Conservation (phyloP, 441 rosid genomes). For the Bruguiera hainesii region DNA sequence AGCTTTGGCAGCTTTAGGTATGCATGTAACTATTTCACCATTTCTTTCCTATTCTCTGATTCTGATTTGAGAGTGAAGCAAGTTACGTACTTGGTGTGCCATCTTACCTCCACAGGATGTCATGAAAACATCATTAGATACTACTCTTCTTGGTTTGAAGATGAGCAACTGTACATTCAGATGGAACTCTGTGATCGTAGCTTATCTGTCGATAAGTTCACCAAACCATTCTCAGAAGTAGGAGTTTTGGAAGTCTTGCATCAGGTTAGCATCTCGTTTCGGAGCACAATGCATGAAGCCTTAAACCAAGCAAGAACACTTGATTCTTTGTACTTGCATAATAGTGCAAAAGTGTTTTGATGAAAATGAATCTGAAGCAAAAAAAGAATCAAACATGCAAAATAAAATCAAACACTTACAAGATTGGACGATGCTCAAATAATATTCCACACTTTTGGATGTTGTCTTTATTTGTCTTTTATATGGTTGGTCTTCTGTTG, state of each 20-base stretch:
- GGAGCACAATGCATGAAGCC: conserved; percentile 6
- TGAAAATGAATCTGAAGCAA: no score
- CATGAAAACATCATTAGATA: conserved; percentile 81
- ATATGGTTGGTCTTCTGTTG: no score
- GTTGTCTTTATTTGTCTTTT: no score
- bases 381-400: no score
- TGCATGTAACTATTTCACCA: neutral
- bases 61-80: neutral
- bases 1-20: conserved; percentile 92
- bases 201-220: conserved; percentile 50
- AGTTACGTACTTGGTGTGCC: conserved; percentile 6
- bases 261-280: conserved; percentile 48
- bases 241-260: conserved; percentile 54
- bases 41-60: conserved; percentile 6
- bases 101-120: conserved; percentile 44
- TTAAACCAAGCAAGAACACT: neutral
- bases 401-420: no score
- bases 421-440: no score
- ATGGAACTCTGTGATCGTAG: conserved; percentile 88
- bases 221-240: conserved; percentile 44
- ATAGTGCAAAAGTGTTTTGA: neutral
- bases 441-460: no score
- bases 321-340: neutral
- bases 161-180: conserved; percentile 89
- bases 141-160: conserved; percentile 92